phyloP scores from a whole-genome alignment of 192 early-diverging fungal genomes.

The Entomortierella beljakovae region DNA sequence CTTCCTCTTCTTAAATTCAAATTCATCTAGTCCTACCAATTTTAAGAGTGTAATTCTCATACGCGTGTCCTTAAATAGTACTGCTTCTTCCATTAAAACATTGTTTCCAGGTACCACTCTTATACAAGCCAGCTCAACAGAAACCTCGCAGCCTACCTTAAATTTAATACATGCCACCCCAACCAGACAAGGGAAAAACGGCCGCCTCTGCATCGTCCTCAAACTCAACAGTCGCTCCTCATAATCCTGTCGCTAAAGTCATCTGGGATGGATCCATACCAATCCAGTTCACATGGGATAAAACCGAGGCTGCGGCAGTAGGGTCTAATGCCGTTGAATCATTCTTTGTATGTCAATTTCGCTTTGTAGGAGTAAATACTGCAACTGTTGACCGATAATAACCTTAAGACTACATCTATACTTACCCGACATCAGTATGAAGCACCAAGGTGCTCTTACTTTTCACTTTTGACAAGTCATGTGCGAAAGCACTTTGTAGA shows the following conservation, averaged over 20 bases:
- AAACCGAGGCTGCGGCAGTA: slow-evolving; percentile 46
- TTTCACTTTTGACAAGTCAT: slow-evolving; percentile 65
- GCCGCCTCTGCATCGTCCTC: slow-evolving; percentile 31
- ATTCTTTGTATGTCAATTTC: slow-evolving; percentile 36
- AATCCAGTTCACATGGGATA: slow-evolving; percentile 56
- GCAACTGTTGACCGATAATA: not conserved
- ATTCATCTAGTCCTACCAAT: too few species aligned
- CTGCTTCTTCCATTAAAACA: too few species aligned
- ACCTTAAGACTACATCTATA: not conserved
- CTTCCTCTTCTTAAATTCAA: too few species aligned
- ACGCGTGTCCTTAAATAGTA: too few species aligned
- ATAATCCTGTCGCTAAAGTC: slow-evolving; percentile 57
- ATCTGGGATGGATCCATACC: slow-evolving; percentile 63
- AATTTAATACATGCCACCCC: slow-evolving; percentile 38
- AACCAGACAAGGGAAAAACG: slow-evolving; percentile 45
- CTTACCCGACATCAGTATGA: slow-evolving; percentile 54
- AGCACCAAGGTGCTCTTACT: slow-evolving; percentile 68
- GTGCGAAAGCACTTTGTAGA: slow-evolving; percentile 62
- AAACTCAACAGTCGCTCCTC: slow-evolving; percentile 38
- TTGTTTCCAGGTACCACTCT: too few species aligned
- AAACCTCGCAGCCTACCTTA: not conserved
- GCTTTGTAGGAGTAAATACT: not conserved
- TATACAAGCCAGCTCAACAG: not conserved
- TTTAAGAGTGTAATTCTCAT: too few species aligned
- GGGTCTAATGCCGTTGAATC: slow-evolving; percentile 49